These are phyloP conservation scores for Populus davidiana DNA, from an alignment of 345 rosid genomes.

Conservation along the genomic window DNA sequence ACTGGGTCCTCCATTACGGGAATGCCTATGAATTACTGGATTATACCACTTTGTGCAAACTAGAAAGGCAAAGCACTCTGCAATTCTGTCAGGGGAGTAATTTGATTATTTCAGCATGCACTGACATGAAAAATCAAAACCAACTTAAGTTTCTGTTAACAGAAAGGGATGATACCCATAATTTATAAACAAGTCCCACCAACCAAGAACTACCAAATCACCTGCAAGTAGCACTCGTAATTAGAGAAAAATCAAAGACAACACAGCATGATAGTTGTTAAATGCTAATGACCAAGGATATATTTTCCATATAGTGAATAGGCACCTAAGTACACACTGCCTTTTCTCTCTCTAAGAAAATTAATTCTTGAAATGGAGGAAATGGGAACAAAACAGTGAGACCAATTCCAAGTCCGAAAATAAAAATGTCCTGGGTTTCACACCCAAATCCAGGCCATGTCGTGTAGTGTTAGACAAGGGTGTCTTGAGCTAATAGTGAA, in stretches of 20 bases:
- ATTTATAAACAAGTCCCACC: constrained; percentile 95
- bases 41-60: constrained; percentile 87
- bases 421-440: too few relatives aligned
- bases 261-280: not conserved
- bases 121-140: not conserved
- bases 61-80: constrained; percentile 91
- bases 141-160: not conserved
- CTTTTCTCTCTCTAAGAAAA: too few relatives aligned
- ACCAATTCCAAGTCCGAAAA: too few relatives aligned
- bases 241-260: constrained; percentile 1
- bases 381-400: too few relatives aligned
- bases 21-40: constrained; percentile 75
- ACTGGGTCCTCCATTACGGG: constrained; percentile 48
- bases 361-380: too few relatives aligned
- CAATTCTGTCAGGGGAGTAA: constrained; percentile 52
- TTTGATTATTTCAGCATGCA: constrained; percentile 11
- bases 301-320: too few relatives aligned
- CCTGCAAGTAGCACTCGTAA: constrained; percentile 42
- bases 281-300: not conserved
- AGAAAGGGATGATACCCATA: constrained; percentile 52
- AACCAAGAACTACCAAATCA: constrained; percentile 76
- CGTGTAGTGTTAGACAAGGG: too few relatives aligned
- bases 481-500: too few relatives aligned
- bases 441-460: too few relatives aligned
- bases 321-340: too few relatives aligned